Evolutionary conservation across 1,139 yeast species (phyloP).

Genomic region (Hanseniaspora uvarum): DNA sequence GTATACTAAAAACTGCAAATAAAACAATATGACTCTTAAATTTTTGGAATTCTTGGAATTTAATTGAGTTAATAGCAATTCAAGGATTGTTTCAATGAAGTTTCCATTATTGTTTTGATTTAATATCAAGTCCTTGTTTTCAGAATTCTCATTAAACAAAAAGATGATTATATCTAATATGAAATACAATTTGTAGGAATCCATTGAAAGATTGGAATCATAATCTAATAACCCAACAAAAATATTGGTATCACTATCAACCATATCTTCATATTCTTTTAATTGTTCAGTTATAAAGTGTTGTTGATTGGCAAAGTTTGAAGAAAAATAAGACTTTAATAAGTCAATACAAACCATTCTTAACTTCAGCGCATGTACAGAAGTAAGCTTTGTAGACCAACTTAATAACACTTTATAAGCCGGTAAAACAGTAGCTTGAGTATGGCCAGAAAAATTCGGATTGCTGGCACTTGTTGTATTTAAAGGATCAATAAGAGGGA

Average conservation of each 20-base stretch:
- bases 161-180: slow-evolving; percentile 58
- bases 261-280: slow-evolving; percentile 33
- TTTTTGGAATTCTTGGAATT: slow-evolving; percentile 41
- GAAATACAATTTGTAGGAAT: slow-evolving; percentile 86
- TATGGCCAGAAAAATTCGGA: slow-evolving; percentile 24
- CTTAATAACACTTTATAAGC: slow-evolving; percentile 65
- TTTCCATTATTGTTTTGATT: slow-evolving; percentile 64
- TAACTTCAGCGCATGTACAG: slow-evolving; percentile 74
- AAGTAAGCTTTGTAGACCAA: slow-evolving; percentile 71
- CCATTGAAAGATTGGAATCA: slow-evolving; percentile 62
- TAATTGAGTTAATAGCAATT: slow-evolving; percentile 58
- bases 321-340: slow-evolving; percentile 56
- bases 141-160: slow-evolving; percentile 47
- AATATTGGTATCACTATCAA: slow-evolving; percentile 36
- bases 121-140: slow-evolving; percentile 31
- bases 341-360: slow-evolving; percentile 62
- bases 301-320: slow-evolving; percentile 51
- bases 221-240: slow-evolving; percentile 65
- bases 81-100: slow-evolving; percentile 72
- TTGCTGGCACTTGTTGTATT: slow-evolving; percentile 30
- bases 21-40: slow-evolving; percentile 69
- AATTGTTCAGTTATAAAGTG: slow-evolving; percentile 60
- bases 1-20: slow-evolving; percentile 58
- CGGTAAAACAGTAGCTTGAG: slow-evolving; percentile 35
- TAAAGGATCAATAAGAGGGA: slow-evolving; percentile 73